phyloP scores from a whole-genome alignment of 345 rosid species.

The Eucalyptus rudis region DNA sequence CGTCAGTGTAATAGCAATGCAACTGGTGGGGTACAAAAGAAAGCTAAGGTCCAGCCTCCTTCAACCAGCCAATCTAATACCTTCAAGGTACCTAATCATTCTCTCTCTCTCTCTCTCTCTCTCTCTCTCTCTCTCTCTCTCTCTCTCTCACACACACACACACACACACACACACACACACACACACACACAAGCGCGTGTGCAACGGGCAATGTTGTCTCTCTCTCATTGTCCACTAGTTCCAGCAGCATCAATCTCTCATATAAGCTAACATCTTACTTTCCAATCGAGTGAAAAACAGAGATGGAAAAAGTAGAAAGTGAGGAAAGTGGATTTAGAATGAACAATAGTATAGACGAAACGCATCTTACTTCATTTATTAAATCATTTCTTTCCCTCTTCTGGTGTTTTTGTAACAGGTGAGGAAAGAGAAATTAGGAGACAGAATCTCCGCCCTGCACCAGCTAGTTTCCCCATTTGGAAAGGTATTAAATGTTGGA shows the following conservation, averaged over 20 bases:
- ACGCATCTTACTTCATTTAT: not conserved
- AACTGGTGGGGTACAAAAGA: conserved; percentile 70
- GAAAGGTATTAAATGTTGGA: conserved; percentile 40
- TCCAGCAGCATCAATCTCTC: not conserved
- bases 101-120: conserved; percentile 2
- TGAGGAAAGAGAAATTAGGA: conserved; percentile 85
- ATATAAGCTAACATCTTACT: not conserved
- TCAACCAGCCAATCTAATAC: conserved; percentile 45
- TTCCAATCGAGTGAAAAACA: not conserved
- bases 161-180: conserved; percentile 1
- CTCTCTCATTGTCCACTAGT: conserved; percentile 63
- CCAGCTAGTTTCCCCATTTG: conserved; percentile 96
- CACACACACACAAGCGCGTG: conserved; percentile 18
- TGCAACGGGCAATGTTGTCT: conserved; percentile 25
- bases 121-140: too few relatives aligned
- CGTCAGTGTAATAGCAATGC: conserved; percentile 65
- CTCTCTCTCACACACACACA: not conserved
- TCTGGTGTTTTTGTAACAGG: conserved; percentile 13
- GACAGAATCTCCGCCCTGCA: conserved; percentile 87
- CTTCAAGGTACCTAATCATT: conserved; percentile 47
- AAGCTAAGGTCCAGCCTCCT: conserved; percentile 83
- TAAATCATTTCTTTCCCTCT: not conserved
- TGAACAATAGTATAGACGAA: not conserved
- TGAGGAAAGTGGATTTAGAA: not conserved
- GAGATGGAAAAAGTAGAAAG: not conserved